Evolutionary conservation across 1,284 basidiomycete genomes (phyloP), one percentile per base, ranked within the genome.

Genomic region (Prillingera fragicola): DNA sequence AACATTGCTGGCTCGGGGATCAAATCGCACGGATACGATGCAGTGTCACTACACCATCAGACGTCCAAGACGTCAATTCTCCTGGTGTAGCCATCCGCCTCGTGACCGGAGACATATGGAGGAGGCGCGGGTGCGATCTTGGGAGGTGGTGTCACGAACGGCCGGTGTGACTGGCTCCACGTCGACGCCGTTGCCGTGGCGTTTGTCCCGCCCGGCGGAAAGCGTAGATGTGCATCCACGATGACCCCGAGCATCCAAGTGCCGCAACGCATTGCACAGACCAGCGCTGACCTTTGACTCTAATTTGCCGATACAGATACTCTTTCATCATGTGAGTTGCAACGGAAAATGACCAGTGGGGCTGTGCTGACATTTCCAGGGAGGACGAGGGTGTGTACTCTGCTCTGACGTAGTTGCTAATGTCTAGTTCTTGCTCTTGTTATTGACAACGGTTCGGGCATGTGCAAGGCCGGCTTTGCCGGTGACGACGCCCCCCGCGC

Each of bases 381-480:
- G 67, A 69, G 56, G 67, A 69, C 59, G 67, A 69, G 46, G 62
- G 61, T 65, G 31, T 35, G 60, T 57, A 32, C 21, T 8, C n/a
- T 3, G 38, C 28, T 31, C 17, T 22, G 38, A 32, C 38, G 9
- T 26, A 17, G 12, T 18, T 28, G 15, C 35, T 36, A 35, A 37
- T 22, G 15, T 27, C 40, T 40, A 68, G 68, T 67, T 50, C 66
- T 65, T 51, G 66, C 66, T 52, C 59, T 69, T 35, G 62, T 87
- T 72, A 83, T 86, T 72, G 84, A 86, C 76, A 86, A 86, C 73
- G 83, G 85, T 71, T 86, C 83, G 62, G 86, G 85, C 73, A 90
- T 88, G 85, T 88, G 85, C 80, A 89, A 89, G 77, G 86, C 86
- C 78, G 87, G 87, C 72, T 94, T 79, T 69, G 78, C 77, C 73